phyloP scores from a whole-genome alignment of 2,329 filamentous ascomycete species.

The Podosphaera xanthii region DNA sequence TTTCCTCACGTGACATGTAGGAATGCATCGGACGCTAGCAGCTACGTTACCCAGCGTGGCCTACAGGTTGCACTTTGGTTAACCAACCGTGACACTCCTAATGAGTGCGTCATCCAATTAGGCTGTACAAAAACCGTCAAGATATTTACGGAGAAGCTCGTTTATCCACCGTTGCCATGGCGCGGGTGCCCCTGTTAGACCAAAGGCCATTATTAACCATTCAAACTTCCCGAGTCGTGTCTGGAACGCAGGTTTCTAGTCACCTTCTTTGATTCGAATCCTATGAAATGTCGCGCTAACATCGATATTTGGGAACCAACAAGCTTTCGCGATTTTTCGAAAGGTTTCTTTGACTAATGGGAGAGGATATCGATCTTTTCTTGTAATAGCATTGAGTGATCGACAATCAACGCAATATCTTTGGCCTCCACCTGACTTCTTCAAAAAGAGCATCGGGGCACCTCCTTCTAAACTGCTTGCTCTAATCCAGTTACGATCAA shows the following conservation, averaged over 20 bases:
- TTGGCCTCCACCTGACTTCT: too few relatives aligned
- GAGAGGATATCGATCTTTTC: too few relatives aligned
- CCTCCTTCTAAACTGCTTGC: background rate
- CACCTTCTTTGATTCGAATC: background rate
- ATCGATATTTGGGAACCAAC: background rate
- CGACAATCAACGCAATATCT: too few relatives aligned
- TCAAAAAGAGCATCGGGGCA: too few relatives aligned
- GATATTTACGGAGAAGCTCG: background rate
- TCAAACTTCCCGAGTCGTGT: background rate
- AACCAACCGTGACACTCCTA: background rate
- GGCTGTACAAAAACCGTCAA: background rate
- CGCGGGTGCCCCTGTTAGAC: background rate
- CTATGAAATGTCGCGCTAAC: background rate
- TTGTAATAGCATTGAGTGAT: too few relatives aligned
- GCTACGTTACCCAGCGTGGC: too few relatives aligned
- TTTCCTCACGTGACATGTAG: too few relatives aligned
- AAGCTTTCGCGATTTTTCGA: too few relatives aligned
- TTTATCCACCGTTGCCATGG: background rate
- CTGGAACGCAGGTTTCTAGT: background rate
- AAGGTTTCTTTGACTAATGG: too few relatives aligned
- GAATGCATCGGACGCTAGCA: too few relatives aligned
- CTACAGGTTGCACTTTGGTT: too few relatives aligned
- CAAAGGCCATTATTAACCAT: background rate
- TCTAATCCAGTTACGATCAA: background rate
- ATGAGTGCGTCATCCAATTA: background rate